Conservation (phyloP, 2,329 filamentous ascomycete species). For the Aureobasidium sp. region DNA sequence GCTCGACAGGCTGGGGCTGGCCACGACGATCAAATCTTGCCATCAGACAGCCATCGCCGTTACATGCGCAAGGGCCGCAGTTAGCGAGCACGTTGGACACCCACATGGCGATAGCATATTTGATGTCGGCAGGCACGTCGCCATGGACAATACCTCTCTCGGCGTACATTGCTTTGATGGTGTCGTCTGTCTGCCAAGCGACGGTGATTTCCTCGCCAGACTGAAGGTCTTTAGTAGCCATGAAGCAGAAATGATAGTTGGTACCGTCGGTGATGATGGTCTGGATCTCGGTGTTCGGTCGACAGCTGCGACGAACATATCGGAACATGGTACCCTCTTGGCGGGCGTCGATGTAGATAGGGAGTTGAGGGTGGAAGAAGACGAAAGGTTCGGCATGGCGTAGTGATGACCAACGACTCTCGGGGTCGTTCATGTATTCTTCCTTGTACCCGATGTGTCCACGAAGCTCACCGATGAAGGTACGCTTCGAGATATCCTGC, state of each 20-base stretch:
- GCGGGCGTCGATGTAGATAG: conserved; percentile 87
- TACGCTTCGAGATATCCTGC: conserved; percentile 40
- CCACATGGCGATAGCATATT: conserved; percentile 54
- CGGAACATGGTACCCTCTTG: conserved; percentile 77
- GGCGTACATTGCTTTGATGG: conserved; percentile 12
- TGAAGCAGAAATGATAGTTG: conserved; percentile 87
- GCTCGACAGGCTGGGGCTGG: conserved; percentile 14
- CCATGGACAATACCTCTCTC: background rate
- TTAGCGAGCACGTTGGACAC: conserved; percentile 63
- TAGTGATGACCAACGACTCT: conserved; percentile 38
- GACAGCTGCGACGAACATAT: conserved; percentile 87
- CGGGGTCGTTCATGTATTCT: conserved; percentile 37
- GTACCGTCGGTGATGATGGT: conserved; percentile 70
- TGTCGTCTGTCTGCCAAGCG: conserved; percentile 35
- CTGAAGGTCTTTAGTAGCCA: conserved; percentile 73
- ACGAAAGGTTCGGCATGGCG: conserved; percentile 45
- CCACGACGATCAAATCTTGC: conserved; percentile 26
- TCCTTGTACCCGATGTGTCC: conserved; percentile 39
- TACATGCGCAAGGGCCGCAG: conserved; percentile 72
- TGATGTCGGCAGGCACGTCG: conserved; percentile 9
- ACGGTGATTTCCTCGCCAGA: conserved; percentile 59
- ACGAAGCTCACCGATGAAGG: conserved; percentile 64
- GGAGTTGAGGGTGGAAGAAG: conserved; percentile 71
- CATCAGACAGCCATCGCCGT: conserved; percentile 32
- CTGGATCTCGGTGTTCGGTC: conserved; percentile 79